Percentiles rank a stretch among this genome's conserved stretches.
These are phyloP conservation scores for Heterobasidion occidentale DNA, from an alignment of 1,284 basidiomycete genomes.

Conservation along the genomic window DNA sequence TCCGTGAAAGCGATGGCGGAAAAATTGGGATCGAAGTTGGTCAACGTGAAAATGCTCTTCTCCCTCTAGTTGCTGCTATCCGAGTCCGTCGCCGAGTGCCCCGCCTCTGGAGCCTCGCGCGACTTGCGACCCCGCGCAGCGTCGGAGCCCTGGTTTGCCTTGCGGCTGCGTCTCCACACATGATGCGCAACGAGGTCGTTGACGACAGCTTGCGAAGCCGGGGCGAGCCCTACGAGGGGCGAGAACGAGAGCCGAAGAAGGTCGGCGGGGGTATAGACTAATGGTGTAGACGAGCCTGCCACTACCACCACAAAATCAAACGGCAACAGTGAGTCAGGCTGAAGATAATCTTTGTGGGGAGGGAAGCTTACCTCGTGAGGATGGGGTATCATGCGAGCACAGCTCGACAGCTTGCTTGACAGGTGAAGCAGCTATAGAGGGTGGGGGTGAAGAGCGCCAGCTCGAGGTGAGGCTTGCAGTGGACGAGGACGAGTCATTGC, in stretches of 20 bases:
- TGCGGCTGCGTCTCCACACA: slow-evolving; percentile 10
- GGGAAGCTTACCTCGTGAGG: not conserved
- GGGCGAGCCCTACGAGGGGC: slow-evolving; percentile 10
- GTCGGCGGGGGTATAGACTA: slow-evolving; percentile 7
- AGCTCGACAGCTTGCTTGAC: not conserved
- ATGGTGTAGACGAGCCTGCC: not conserved
- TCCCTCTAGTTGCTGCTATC: no score
- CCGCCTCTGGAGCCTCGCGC: no score
- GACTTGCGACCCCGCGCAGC: no score
- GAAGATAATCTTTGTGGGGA: not conserved
- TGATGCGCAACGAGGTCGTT: slow-evolving; percentile 11
- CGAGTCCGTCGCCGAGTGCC: no score
- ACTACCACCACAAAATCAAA: not conserved
- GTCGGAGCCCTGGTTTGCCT: no score
- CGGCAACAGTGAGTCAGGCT: not conserved
- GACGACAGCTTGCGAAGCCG: slow-evolving; percentile 4
- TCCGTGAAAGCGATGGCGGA: no score
- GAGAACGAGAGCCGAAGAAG: slow-evolving; percentile 10
- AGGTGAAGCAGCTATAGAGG: not conserved
- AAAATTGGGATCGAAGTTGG: no score
- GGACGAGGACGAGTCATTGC: not conserved
- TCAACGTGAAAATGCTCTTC: no score
- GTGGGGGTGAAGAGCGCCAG: not conserved
- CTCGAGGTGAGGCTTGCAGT: not conserved
- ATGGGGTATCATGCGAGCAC: not conserved